phyloP scores from a whole-genome alignment of 305 asterid species.

The Petunia hybrid region DNA sequence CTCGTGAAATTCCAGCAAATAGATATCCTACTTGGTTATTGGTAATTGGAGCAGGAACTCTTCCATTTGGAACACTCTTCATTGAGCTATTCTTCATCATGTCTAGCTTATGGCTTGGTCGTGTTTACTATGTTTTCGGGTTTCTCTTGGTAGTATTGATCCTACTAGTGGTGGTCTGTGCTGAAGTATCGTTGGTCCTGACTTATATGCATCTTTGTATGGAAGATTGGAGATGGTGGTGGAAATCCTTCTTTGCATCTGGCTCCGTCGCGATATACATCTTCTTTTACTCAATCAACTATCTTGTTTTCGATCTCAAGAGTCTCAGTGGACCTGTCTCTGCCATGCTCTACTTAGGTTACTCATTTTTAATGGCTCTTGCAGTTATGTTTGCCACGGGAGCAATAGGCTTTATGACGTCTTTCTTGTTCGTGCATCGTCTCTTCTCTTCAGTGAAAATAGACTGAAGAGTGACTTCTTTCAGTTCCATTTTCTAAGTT shows the following conservation, averaged over 20 bases:
- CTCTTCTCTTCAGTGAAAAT: conserved; percentile 48
- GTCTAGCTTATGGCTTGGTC: conserved; percentile 50
- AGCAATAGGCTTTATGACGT: conserved; percentile 42
- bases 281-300: conserved; percentile 42
- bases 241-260: conserved; percentile 48
- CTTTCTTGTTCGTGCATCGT: conserved; percentile 41
- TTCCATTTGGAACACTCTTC: conserved; percentile 47
- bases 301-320: conserved; percentile 47
- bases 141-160: conserved; percentile 43
- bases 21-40: conserved; percentile 44
- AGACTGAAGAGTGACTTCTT: conserved; percentile 31
- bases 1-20: conserved; percentile 45
- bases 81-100: conserved; percentile 50
- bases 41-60: conserved; percentile 44
- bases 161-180: conserved; percentile 41
- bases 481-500: background rate
- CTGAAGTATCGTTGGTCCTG: conserved; percentile 46
- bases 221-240: conserved; percentile 55
- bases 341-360: conserved; percentile 43
- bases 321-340: conserved; percentile 45
- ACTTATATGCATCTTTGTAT: conserved; percentile 47
- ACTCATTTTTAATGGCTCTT: conserved; percentile 41
- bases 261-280: conserved; percentile 47
- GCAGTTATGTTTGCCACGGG: conserved; percentile 48
- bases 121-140: conserved; percentile 47